Base-by-base conservation (phyloP, 2,329 filamentous ascomycete species). In the Ciborinia camelliae region DNA sequence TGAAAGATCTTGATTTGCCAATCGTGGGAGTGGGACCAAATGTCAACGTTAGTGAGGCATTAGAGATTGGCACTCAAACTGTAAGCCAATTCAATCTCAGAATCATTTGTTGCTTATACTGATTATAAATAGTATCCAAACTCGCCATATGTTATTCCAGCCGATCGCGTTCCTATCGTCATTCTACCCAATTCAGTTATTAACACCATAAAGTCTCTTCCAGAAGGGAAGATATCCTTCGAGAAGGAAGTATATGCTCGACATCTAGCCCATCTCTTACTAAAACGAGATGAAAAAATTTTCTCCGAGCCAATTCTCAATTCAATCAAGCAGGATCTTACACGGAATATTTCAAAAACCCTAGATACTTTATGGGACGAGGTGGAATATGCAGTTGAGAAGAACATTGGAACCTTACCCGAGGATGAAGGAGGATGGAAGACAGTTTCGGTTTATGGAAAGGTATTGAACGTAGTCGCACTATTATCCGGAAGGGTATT, bases 401-500 rank as follows among this genome's bases (percentile, higher is more conserved):
- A 67, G 15, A 68, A 71, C 26, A 35, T 72, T 35, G 60, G 26
- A 54, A 54, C 18, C 32, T 71, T 70, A 6, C n/a, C 58, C 2
- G 76, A 77, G 37, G 20, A 62, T 10, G 35, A 53, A 1, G 59
- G 54, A 12, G 48, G 28, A 32, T 80, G 78, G 78, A 75, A 70
- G 8, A 45, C 66, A 4, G 39, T 70, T 9, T 28, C 41, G 30
- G 32, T 71, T 2, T 75, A 77, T 41, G 69, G 72, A 4, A 76
- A 74, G 9, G 71, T 80, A 52, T 71, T 75, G 65, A 67, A 72
- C 2, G 74, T 80, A 39, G 74, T 81, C 2, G 76, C 79, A 4
- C 69, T 76, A 3, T 68, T 79, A 15, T 77, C 76, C 43, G 81
- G 71, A 4, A 62, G 72, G 15, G 67, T 71, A 1, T 73, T 73